phyloP scores from a whole-genome alignment of 2,329 filamentous ascomycete species.

The Zasmidium citrigriseum region DNA sequence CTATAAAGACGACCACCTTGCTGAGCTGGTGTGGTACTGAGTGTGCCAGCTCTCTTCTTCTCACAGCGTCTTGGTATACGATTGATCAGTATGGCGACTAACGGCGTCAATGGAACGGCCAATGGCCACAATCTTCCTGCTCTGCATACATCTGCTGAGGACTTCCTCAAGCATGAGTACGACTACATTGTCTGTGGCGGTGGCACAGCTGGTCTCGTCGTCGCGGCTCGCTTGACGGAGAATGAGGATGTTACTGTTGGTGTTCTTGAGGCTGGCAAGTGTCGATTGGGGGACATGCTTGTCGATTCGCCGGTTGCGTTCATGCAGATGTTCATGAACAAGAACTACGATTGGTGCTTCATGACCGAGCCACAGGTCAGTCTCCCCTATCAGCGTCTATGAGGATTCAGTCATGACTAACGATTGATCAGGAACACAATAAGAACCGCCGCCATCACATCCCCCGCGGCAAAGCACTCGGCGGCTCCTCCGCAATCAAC shows the following conservation, averaged over 20 bases:
- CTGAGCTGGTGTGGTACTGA: background rate
- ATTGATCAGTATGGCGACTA: constrained; percentile 21
- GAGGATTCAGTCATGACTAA: background rate
- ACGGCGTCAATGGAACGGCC: constrained; percentile 19
- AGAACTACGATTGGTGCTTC: constrained; percentile 28
- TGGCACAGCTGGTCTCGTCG: constrained; percentile 34
- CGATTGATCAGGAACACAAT: constrained; percentile 13
- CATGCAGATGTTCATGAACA: constrained; percentile 28
- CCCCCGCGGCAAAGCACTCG: constrained; percentile 39
- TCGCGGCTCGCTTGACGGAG: constrained; percentile 34
- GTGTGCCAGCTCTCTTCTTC: background rate
- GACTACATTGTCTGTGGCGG: constrained; percentile 35
- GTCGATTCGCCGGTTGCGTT: constrained; percentile 28
- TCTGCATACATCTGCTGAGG: constrained; percentile 25
- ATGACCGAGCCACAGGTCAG: constrained; percentile 25
- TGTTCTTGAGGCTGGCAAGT: constrained; percentile 37
- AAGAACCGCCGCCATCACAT: constrained; percentile 26
- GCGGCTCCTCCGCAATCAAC: constrained; percentile 44
- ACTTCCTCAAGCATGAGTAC: constrained; percentile 30
- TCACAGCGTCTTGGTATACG: background rate
- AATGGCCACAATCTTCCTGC: constrained; percentile 24
- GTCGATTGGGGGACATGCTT: constrained; percentile 25
- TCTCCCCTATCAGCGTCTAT: background rate
- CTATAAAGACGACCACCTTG: background rate
- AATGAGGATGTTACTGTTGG: constrained; percentile 33